Percentiles rank a stretch among this genome's conserved stretches.
Evolutionary conservation across 176 grass and related monocot genomes (phyloP).

Genomic region (Phyllostachys edulis): DNA sequence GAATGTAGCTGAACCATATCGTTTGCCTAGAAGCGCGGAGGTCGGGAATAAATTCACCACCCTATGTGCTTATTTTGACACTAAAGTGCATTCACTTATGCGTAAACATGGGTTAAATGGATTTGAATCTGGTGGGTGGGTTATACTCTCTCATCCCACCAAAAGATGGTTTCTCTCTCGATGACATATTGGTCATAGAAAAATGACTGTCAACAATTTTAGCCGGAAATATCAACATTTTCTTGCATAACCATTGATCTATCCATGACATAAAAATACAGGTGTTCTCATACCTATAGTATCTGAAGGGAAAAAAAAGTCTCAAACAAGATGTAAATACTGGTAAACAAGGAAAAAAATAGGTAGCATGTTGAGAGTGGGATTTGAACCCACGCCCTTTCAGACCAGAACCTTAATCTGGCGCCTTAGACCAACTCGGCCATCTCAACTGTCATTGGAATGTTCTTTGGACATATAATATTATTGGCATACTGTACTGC

Average conservation of each 20-base stretch:
- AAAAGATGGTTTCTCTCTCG: not conserved
- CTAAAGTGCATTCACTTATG: not conserved
- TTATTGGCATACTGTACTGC: not conserved
- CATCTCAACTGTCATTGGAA: slow-evolving; percentile 34
- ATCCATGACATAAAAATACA: not conserved
- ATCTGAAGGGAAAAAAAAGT: not conserved
- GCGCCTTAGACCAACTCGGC: slow-evolving; percentile 81
- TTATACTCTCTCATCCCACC: not conserved
- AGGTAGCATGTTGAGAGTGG: slow-evolving; percentile 27
- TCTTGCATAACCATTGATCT: not conserved
- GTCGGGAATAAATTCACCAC: no score
- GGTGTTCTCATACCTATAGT: not conserved
- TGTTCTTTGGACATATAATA: accelerated
- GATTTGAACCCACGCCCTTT: slow-evolving; percentile 79
- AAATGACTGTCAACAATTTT: not conserved
- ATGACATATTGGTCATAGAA: not conserved
- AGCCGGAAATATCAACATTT: not conserved
- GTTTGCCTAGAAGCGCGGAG: no score
- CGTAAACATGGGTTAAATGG: not conserved
- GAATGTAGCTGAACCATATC: no score
- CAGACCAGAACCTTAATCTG: slow-evolving; percentile 66
- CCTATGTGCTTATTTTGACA: not conserved
- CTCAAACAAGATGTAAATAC: no score
- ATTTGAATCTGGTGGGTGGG: not conserved
- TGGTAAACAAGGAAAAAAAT: no score